A percentile compares a stretch with the other conserved stretches of the same genome.
Conservation (phyloP, 1,284 basidiomycete species). For the Hymenochaete sp. region DNA sequence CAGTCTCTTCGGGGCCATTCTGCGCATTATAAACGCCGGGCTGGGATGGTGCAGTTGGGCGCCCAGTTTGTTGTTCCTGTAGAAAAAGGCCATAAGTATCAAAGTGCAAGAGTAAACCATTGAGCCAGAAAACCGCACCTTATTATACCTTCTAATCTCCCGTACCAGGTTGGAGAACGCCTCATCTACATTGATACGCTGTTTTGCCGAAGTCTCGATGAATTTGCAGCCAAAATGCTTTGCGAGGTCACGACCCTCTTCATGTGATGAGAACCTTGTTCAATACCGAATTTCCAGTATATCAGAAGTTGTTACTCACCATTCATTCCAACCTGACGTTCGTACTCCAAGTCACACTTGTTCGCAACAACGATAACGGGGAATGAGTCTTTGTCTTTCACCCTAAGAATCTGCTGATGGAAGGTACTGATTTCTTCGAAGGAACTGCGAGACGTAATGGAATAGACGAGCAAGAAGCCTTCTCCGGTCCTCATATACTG, state of each 20-base stretch:
- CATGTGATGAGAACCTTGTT: not conserved
- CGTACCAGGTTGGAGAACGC: constrained; percentile 96
- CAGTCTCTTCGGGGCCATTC: constrained; percentile 43
- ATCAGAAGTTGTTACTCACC: constrained; percentile 42
- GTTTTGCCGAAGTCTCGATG: constrained; percentile 98
- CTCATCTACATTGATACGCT: constrained; percentile 97
- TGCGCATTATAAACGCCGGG: constrained; percentile 38
- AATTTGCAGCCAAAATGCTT: constrained; percentile 96
- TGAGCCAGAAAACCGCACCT: constrained; percentile 44
- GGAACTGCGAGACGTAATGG: constrained; percentile 95
- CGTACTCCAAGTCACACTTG: constrained; percentile 98
- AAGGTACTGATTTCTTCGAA: constrained; percentile 98
- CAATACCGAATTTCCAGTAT: not conserved
- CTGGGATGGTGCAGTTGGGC: constrained; percentile 37
- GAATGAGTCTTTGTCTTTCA: constrained; percentile 97
- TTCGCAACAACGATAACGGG: constrained; percentile 98
- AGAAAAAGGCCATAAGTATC: constrained; percentile 17
- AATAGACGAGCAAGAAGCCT: constrained; percentile 98
- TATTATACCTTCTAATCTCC: constrained; percentile 96
- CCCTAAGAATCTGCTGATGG: constrained; percentile 94
- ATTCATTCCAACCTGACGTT: constrained; percentile 94
- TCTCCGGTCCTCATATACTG: constrained; percentile 98
- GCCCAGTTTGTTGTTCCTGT: constrained; percentile 56
- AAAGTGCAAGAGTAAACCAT: constrained; percentile 1
- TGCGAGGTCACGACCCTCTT: constrained; percentile 96